Evolutionary conservation across 2,329 filamentous ascomycete species (phyloP).

Genomic region (Talaromyces sp.): DNA sequence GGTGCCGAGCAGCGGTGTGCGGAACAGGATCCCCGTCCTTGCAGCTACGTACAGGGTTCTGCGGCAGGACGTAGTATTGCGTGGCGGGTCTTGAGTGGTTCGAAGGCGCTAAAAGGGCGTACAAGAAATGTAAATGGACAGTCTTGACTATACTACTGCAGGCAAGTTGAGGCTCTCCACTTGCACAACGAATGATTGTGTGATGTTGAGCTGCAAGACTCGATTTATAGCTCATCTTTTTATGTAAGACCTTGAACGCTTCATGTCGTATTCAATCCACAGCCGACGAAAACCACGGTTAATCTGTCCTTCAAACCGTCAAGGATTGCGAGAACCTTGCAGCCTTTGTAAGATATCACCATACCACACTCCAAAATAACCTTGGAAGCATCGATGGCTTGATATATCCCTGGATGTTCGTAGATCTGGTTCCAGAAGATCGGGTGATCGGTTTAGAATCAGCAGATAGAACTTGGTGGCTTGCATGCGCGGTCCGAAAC

Average conservation of each 20-base stretch:
- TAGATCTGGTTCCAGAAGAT: not conserved
- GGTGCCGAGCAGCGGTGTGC: not conserved
- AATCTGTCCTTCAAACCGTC: not conserved
- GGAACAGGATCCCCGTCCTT: not conserved
- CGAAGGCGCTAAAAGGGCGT: too few relatives aligned
- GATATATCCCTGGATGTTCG: not conserved
- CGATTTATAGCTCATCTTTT: not conserved
- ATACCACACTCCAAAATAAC: not conserved
- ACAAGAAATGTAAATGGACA: too few relatives aligned
- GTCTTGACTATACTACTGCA: too few relatives aligned
- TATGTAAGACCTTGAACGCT: not conserved
- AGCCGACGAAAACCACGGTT: not conserved
- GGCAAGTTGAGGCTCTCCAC: too few relatives aligned
- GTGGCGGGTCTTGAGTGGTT: too few relatives aligned
- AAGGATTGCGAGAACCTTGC: not conserved
- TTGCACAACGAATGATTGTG: too few relatives aligned
- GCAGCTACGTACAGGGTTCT: too few relatives aligned
- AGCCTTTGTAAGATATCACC: not conserved
- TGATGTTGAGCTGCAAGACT: not conserved
- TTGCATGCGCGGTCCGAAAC: not conserved
- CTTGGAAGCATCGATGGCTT: not conserved
- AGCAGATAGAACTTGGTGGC: not conserved
- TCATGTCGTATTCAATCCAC: not conserved
- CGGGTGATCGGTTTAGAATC: not conserved
- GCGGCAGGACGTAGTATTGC: too few relatives aligned